These are phyloP conservation scores for Sphaerobolus stellatus DNA, from an alignment of 1,284 basidiomycete species.

Conservation along the genomic window DNA sequence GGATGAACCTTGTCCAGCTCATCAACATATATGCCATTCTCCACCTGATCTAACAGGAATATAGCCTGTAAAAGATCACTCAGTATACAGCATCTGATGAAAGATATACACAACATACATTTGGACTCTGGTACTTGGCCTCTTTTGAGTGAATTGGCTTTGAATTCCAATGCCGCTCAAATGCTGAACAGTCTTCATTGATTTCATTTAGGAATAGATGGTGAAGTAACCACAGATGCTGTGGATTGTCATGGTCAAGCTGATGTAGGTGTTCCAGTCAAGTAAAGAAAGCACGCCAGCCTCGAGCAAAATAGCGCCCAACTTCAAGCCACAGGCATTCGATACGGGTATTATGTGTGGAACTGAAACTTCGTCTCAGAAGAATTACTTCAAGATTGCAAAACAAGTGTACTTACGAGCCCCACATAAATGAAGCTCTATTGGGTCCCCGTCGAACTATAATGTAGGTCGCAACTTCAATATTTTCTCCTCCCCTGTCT, in stretches of 20 bases:
- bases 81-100: too few species aligned
- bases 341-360: slow-evolving; percentile 24
- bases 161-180: slow-evolving; percentile 38
- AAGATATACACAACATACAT: slow-evolving; percentile 22
- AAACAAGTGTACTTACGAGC: slow-evolving; percentile 20
- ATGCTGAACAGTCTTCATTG: slow-evolving; percentile 38
- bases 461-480: slow-evolving; percentile 19
- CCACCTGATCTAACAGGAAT: too few species aligned
- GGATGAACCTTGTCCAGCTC: too few species aligned
- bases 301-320: slow-evolving; percentile 33
- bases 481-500: slow-evolving; percentile 24
- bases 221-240: slow-evolving; percentile 47
- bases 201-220: slow-evolving; percentile 39
- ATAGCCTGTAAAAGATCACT: too few species aligned
- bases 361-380: slow-evolving; percentile 14
- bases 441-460: slow-evolving; percentile 14
- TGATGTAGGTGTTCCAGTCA: slow-evolving; percentile 36
- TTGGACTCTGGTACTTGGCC: slow-evolving; percentile 25
- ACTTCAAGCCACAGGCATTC: slow-evolving; percentile 43
- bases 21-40: too few species aligned
- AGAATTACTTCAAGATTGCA: too few species aligned
- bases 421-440: slow-evolving; percentile 25
- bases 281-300: slow-evolving; percentile 43
- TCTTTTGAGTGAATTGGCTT: slow-evolving; percentile 34
- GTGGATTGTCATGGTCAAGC: slow-evolving; percentile 28